Evolutionary conservation across 805 yeast species (phyloP), one percentile per base, ranked within the genome.

Genomic region (Lipomyces japonicus): DNA sequence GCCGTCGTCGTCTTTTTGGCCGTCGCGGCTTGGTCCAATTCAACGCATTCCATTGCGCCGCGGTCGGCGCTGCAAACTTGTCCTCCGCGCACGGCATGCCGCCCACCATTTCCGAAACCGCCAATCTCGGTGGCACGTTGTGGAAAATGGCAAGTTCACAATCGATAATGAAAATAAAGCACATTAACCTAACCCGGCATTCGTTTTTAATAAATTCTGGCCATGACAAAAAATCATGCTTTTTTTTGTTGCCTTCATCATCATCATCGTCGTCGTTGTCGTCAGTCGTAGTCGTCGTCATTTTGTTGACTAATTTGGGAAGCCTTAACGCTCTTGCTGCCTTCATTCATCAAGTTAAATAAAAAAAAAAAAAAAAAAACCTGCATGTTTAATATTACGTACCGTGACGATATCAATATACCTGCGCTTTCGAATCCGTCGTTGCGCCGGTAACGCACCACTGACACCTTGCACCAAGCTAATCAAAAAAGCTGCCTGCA

Each of bases 61-160:
- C 48, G 31, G 28, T 45, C 16, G 48, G 44, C n/a, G 48, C 48
- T 21, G 21, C 18, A 23, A 45, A 45, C 3, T 30, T 7, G 16
- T 45, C 49, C 18, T 38, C 44, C 39, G 25, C 24, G 34, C 44
- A 45, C n/a, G 49, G 16, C 30, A 45, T 2, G 32, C 39, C 28
- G n/a, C 49, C 49, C 3, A 39, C 34, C 31, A 45, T 19, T 30
- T 45, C 44, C 7, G 44, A n/a, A 3, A 45, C 21, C 3, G 49
- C 16, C 21, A 45, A 28, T 14, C 49, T 30, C n/a, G 18, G 18
- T 10, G 44, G 49, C 16, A 39, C 26, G 31, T 45, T 45, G 31
- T 45, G 49, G 32, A 45, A 45, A 21, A 45, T 45, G 25, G 49
- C 39, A 19, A 38, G 31, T n/a, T 38, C 44, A n/a, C 44, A 45